Percentiles rank a stretch among this genome's conserved stretches.
phyloP scores from a whole-genome alignment of 345 rosid genomes.

The Moringa oleifera region DNA sequence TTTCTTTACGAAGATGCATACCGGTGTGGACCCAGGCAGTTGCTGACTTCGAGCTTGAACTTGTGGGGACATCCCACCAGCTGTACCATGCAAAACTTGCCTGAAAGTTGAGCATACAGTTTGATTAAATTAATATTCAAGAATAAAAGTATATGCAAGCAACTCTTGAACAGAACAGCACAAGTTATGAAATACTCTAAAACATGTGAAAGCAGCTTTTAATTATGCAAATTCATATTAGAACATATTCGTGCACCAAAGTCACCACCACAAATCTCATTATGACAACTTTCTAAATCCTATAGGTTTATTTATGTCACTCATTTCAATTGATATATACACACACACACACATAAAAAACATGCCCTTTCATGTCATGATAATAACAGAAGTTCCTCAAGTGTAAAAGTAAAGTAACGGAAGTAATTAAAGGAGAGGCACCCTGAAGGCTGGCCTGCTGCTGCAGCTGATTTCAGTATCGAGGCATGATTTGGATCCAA shows the following conservation, averaged over 20 bases:
- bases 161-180: background rate
- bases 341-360: too few species aligned
- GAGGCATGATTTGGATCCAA: constrained; percentile 90
- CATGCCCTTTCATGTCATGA: background rate
- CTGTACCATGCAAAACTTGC: constrained; percentile 87
- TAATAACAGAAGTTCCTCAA: background rate
- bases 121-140: too few species aligned
- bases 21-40: constrained; percentile 67
- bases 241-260: background rate
- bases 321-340: background rate
- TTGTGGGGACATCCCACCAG: constrained; percentile 88
- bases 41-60: constrained; percentile 86
- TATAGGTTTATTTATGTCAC: background rate
- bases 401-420: constrained; percentile 1
- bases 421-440: constrained; percentile 33
- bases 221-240: too few species aligned
- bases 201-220: background rate
- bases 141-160: background rate
- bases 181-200: background rate
- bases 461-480: constrained; percentile 71
- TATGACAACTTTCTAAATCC: background rate
- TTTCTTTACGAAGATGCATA: constrained; percentile 23
- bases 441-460: constrained; percentile 88
- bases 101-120: constrained; percentile 36
- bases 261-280: background rate